These are phyloP conservation scores for Omphalotus olearius DNA, from an alignment of 1,284 basidiomycete species.

Conservation along the genomic window DNA sequence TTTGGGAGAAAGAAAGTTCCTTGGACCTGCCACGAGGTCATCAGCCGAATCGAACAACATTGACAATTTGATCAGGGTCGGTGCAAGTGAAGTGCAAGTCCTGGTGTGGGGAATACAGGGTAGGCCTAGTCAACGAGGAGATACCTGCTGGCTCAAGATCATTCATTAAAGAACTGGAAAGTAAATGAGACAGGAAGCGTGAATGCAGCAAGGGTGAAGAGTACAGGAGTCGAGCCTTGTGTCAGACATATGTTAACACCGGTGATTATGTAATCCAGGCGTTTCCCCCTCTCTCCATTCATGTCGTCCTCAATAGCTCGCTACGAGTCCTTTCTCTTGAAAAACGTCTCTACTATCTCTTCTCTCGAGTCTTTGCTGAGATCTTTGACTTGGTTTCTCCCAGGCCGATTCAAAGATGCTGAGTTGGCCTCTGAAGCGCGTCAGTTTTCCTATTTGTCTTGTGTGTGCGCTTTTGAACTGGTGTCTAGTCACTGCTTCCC, in stretches of 20 bases:
- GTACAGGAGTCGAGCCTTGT: too few relatives aligned
- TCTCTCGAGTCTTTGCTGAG: constrained; percentile 85
- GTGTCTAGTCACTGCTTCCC: constrained; percentile 58
- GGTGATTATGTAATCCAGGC: background rate
- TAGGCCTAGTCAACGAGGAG: too few relatives aligned
- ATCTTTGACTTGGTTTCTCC: constrained; percentile 91
- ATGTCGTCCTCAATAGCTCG: constrained; percentile 37
- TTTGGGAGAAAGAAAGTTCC: constrained; percentile 1
- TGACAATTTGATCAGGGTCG: too few relatives aligned
- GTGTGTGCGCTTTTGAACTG: constrained; percentile 73
- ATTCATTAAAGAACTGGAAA: too few relatives aligned
- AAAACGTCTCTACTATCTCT: constrained; percentile 81
- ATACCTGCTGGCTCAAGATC: too few relatives aligned
- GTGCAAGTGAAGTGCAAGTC: too few relatives aligned
- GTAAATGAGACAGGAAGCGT: too few relatives aligned
- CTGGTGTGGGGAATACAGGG: too few relatives aligned
- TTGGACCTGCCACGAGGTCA: background rate
- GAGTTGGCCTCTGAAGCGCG: constrained; percentile 89
- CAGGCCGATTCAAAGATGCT: constrained; percentile 95
- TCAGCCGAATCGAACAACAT: background rate
- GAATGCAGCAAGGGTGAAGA: too few relatives aligned
- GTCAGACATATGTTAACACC: too few relatives aligned
- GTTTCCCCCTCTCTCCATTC: background rate
- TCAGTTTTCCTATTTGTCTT: constrained; percentile 49
- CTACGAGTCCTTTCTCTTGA: constrained; percentile 81